Percentiles rank a stretch among this genome's conserved stretches.
phyloP scores from a whole-genome alignment of 768 basidiomycete genomes.

The Lactarius tabidus region DNA sequence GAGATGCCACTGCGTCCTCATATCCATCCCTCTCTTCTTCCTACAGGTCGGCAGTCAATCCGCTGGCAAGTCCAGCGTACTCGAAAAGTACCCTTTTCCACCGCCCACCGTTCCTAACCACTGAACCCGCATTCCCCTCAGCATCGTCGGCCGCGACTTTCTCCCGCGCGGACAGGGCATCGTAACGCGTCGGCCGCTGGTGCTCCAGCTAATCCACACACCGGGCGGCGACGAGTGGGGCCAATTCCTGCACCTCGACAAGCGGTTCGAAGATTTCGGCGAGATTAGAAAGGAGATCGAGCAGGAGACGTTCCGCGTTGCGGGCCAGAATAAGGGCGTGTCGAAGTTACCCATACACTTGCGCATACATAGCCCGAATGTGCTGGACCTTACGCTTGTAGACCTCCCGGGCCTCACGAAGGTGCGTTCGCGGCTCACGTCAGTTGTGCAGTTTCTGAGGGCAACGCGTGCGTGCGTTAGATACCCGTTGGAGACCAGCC shows the following conservation, averaged over 20 bases:
- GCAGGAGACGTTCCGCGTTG: constrained; percentile 94
- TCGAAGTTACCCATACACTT: constrained; percentile 94
- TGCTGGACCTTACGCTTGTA: constrained; percentile 92
- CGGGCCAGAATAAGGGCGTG: constrained; percentile 98
- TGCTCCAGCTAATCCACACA: constrained; percentile 94
- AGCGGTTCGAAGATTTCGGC: constrained; percentile 91
- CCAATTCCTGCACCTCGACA: constrained; percentile 96
- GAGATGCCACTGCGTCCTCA: not conserved
- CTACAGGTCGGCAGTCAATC: constrained; percentile 92
- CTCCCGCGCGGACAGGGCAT: constrained; percentile 89
- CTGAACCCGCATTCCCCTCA: constrained; percentile 11
- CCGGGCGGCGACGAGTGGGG: constrained; percentile 84
- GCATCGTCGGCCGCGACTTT: constrained; percentile 93
- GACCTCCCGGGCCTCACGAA: constrained; percentile 97
- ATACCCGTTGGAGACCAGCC: constrained; percentile 97
- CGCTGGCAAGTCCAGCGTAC: constrained; percentile 91
- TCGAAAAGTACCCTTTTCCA: constrained; percentile 70
- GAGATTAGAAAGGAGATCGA: constrained; percentile 97
- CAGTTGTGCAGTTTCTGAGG: not conserved
- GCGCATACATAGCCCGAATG: constrained; percentile 92
- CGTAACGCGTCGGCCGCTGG: constrained; percentile 91
- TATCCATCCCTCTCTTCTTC: constrained; percentile 12
- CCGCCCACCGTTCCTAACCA: not conserved
- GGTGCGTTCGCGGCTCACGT: constrained; percentile 41
- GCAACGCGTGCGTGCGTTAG: constrained; percentile 36